Conservation (phyloP, 495 filamentous ascomycete species). For the Tuber calosporum region DNA sequence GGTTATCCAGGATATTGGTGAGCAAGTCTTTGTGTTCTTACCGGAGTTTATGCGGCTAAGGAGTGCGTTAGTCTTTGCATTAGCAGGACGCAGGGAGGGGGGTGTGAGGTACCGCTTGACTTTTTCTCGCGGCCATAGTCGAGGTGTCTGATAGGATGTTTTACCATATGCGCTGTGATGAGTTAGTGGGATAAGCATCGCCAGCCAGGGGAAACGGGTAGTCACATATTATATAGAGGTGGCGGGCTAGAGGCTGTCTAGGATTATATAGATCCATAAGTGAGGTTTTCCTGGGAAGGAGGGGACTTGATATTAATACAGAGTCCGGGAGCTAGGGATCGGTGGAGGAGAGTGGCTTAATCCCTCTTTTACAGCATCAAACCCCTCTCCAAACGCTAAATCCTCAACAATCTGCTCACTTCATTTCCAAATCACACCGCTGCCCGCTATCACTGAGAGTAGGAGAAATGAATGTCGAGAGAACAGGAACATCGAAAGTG, state of each 20-base stretch:
- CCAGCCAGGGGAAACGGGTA: constrained; percentile 11
- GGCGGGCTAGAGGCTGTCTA: constrained; percentile 39
- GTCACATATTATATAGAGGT: constrained; percentile 6
- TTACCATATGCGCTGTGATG: neutral
- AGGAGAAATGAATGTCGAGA: neutral
- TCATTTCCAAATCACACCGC: constrained; percentile 28
- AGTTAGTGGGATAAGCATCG: constrained; percentile 7
- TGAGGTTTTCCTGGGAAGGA: constrained; percentile 4
- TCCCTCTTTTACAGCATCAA: constrained; percentile 40
- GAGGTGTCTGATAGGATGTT: neutral
- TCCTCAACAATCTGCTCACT: constrained; percentile 32
- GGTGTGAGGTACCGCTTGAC: constrained; percentile 2
- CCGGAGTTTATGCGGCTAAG: constrained; percentile 7
- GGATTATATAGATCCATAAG: constrained; percentile 12
- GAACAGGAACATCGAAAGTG: constrained; percentile 43
- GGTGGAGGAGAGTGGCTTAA: constrained; percentile 7
- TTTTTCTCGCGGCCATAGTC: constrained; percentile 5
- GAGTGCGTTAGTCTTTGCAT: neutral
- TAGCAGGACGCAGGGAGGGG: neutral
- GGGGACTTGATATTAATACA: neutral
- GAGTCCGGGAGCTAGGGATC: neutral
- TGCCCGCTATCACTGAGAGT: neutral
- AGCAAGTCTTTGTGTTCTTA: constrained; percentile 41
- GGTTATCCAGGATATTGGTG: constrained; percentile 23
- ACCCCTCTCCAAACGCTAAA: constrained; percentile 43